These are phyloP conservation scores for Sanghuangporus weigelae DNA, from an alignment of 1,284 basidiomycete species.

Conservation along the genomic window DNA sequence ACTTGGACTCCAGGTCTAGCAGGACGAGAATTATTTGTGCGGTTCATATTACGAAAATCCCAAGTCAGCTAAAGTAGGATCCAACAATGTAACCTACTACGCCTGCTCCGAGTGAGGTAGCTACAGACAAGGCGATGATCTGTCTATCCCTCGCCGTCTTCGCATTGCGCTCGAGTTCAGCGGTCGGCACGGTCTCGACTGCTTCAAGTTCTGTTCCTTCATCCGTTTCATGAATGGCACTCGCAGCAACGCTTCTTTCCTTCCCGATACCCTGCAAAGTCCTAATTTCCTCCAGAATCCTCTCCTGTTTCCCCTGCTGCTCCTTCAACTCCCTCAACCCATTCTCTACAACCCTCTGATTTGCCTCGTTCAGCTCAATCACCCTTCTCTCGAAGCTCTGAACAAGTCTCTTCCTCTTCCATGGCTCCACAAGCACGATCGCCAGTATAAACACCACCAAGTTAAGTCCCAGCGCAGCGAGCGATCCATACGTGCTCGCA, in stretches of 20 bases:
- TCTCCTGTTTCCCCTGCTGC: constrained; percentile 49
- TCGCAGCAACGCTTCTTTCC: background rate
- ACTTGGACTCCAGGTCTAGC: too few species aligned
- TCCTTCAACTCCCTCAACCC: constrained; percentile 45
- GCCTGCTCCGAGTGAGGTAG: constrained; percentile 22
- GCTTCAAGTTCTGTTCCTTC: background rate
- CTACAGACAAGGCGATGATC: constrained; percentile 16
- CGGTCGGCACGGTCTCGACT: background rate
- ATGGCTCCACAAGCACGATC: constrained; percentile 87
- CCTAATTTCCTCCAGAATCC: constrained; percentile 22
- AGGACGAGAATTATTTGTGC: constrained; percentile 64
- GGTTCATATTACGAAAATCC: constrained; percentile 46
- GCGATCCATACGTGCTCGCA: constrained; percentile 84
- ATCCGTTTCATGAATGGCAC: background rate
- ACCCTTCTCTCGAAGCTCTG: constrained; percentile 85
- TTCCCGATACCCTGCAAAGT: background rate
- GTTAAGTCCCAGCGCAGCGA: constrained; percentile 82
- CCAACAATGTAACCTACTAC: constrained; percentile 22
- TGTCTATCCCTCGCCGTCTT: constrained; percentile 12
- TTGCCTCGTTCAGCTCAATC: constrained; percentile 63
- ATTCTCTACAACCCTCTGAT: constrained; percentile 39
- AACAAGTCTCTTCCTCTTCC: constrained; percentile 82
- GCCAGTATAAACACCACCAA: constrained; percentile 84
- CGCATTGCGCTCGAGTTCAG: background rate
- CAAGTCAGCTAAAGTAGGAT: background rate